Evolutionary conservation across 768 basidiomycete species (phyloP), one percentile per base, ranked within the genome.

Genomic region (Wakefieldia striispora): DNA sequence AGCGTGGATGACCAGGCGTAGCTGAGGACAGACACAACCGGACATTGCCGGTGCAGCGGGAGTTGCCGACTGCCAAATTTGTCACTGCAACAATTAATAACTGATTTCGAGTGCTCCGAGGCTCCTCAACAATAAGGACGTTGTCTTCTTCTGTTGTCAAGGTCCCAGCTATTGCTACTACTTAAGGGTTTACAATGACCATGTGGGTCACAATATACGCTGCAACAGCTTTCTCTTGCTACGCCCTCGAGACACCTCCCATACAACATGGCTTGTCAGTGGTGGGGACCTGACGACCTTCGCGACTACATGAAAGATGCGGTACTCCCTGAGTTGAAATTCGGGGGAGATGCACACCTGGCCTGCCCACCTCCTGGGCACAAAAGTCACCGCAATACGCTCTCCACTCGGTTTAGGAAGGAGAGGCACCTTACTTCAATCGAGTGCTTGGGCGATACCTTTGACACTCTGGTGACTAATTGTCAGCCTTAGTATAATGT

Each of bases 371-470:
- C 58, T 13, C 46, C 49, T 0, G 66, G 66, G 11, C 60, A 70
- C 50, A 71, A 71, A 45, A 71, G 70, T 33, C 68, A 71, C 46
- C 61, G 60, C 51, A 70, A 56, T 45, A 65, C 63, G 13, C 64
- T 70, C 42, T 60, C 68, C n/a, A 59, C 64, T 48, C 64, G 68
- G n/a, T 65, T 61, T 46, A 58, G 55, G 47, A 64, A 62, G 33
- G 57, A 59, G 47, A 66, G 66, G 31, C 70, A 71, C 40, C 54
- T 71, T 40, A 54, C 60, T 29, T 57, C 57, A 16, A 70, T 70
- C 37, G 53, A 59, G 31, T 57, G 54, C 44, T 49, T 71, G 19
- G 53, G 45, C 27, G 50, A 64, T n/a, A 48, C 40, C 3, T 68
- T 68, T 40, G 66, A 68, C 42, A 50, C 27, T 33, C 34, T 62